Percentiles rank a stretch among this genome's conserved stretches.
Evolutionary conservation across 495 filamentous ascomycete species (phyloP).

Genomic region (Zalerion maritima): DNA sequence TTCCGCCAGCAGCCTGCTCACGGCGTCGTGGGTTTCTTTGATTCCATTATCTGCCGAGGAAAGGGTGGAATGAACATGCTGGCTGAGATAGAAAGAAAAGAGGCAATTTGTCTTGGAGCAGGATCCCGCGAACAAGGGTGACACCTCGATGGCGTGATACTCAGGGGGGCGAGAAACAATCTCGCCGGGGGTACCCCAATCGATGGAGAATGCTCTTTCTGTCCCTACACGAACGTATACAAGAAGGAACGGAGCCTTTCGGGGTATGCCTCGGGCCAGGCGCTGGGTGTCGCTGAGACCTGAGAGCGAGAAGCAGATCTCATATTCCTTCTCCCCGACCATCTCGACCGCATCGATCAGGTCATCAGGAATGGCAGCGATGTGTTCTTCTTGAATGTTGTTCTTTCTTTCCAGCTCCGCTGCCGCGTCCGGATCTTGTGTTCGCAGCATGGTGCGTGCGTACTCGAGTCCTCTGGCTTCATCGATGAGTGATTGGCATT

Average conservation of each 20-base stretch:
- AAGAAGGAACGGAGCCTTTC: background rate
- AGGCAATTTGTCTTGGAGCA: background rate
- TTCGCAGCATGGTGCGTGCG: too few species aligned
- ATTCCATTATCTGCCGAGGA: background rate
- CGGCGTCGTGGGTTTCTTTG: background rate
- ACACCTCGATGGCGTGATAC: too few species aligned
- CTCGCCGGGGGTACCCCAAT: background rate
- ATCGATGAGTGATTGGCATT: too few species aligned
- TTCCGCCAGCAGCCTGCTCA: background rate
- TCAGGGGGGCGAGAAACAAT: background rate
- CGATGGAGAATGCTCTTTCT: background rate
- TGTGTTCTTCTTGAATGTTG: background rate
- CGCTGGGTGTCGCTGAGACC: constrained; percentile 2
- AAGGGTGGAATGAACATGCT: background rate
- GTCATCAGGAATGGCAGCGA: background rate
- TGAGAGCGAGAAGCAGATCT: constrained; percentile 2
- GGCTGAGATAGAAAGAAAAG: background rate
- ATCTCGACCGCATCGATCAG: constrained; percentile 3
- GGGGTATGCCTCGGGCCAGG: constrained; percentile 1
- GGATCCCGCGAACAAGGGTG: background rate
- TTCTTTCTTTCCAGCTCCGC: background rate
- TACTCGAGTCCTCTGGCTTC: too few species aligned
- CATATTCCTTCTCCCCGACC: constrained; percentile 1
- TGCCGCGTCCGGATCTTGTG: background rate
- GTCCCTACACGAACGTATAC: background rate